These are phyloP conservation scores for Phytomonas serpens DNA, from an alignment of 208 protist species.

Conservation along the genomic window DNA sequence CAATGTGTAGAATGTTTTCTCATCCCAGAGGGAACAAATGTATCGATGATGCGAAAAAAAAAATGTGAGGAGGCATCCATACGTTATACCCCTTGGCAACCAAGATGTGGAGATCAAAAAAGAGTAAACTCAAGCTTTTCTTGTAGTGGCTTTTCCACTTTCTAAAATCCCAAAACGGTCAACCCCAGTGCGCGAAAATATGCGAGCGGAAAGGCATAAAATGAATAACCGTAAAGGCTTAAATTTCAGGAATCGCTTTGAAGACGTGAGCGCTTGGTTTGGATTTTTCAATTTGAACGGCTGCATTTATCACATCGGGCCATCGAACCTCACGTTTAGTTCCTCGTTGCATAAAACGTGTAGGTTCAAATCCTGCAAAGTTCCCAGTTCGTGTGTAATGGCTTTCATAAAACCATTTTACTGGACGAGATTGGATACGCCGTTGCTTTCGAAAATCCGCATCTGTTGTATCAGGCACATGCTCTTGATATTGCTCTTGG, in stretches of 20 bases:
- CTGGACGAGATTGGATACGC: conserved; percentile 83
- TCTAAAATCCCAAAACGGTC: not conserved
- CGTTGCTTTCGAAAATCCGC: conserved; percentile 86
- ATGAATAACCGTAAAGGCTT: conserved; percentile 1
- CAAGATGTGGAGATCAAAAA: not conserved
- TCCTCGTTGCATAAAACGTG: conserved; percentile 88
- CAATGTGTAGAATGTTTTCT: not conserved
- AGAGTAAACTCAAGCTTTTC: not conserved
- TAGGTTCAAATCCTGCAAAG: conserved; percentile 85
- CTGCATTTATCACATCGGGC: conserved; percentile 88
- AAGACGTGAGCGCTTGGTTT: conserved; percentile 83
- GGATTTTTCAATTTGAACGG: conserved; percentile 78
- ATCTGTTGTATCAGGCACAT: conserved; percentile 87
- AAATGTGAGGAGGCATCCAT: not conserved
- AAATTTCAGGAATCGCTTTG: conserved; percentile 86
- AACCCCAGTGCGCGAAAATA: not conserved
- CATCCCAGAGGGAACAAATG: not conserved
- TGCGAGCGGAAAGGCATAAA: conserved; percentile 1
- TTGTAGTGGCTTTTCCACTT: not conserved
- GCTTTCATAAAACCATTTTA: conserved; percentile 93
- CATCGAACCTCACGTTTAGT: conserved; percentile 86
- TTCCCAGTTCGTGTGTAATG: conserved; percentile 90
- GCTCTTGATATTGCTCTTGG: conserved; percentile 90
- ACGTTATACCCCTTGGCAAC: not conserved
- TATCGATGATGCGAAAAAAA: not conserved